A percentile compares a stretch with the other conserved stretches of the same genome.
Conservation (phyloP, 192 early-diverging fungal species). For the Umbelopsis sp. region DNA sequence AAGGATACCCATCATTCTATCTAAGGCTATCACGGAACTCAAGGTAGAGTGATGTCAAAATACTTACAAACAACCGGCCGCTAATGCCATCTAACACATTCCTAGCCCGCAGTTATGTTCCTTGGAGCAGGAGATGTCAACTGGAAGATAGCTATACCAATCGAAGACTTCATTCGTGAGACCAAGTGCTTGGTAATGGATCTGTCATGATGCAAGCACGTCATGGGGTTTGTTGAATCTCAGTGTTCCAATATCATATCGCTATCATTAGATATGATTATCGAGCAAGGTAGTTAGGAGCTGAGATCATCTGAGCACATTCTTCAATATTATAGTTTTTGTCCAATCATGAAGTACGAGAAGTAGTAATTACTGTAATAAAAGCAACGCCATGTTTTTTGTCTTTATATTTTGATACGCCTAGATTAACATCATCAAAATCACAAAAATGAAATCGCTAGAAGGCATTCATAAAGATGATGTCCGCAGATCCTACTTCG, state of each 20-base stretch:
- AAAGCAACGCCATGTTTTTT: too few relatives aligned
- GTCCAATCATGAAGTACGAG: too few relatives aligned
- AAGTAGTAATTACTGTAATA: too few relatives aligned
- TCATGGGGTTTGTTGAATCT: too few relatives aligned
- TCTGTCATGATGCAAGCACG: constrained; percentile 7
- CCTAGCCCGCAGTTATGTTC: constrained; percentile 65
- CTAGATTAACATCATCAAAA: too few relatives aligned
- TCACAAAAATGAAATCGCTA: too few relatives aligned
- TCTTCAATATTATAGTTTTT: too few relatives aligned
- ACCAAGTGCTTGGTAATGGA: constrained; percentile 42
- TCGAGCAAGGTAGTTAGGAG: background rate
- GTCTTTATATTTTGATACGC: too few relatives aligned
- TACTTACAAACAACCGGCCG: background rate
- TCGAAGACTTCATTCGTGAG: constrained; percentile 57
- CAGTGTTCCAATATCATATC: too few relatives aligned
- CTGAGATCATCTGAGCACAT: too few relatives aligned
- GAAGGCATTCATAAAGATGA: too few relatives aligned
- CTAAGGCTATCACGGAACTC: constrained; percentile 60
- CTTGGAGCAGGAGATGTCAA: constrained; percentile 85
- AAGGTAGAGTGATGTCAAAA: constrained; percentile 38
- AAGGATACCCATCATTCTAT: constrained; percentile 66
- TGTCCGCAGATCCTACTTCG: too few relatives aligned
- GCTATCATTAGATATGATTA: background rate
- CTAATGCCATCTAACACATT: background rate
- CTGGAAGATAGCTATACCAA: constrained; percentile 79